Base-by-base conservation (phyloP, 768 basidiomycete species). In the Lentinula sp. region DNA sequence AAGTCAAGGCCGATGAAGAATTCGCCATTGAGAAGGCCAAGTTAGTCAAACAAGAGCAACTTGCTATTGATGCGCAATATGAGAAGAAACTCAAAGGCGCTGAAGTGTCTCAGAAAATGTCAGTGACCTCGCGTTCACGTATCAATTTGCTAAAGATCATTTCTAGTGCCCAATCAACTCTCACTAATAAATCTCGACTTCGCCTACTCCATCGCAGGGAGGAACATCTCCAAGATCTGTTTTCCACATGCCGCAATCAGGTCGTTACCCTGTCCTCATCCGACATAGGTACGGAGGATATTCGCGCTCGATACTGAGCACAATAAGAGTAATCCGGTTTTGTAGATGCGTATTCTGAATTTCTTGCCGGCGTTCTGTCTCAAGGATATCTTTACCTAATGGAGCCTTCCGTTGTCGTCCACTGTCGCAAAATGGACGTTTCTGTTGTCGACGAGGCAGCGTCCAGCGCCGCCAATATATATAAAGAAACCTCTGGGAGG, bases 21-120 rank as follows among this genome's bases (percentile, higher is more conserved):
- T 98, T 98, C 71, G 91, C 96, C 18, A 98, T 99, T 66, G 97
- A 99, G 74, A 99, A 99, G 85, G 96, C 95, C 54, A 97, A 93
- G 76, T 88, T 98, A 61, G 96, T 99, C 28, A 93, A 95, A 72
- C 93, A 95, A 72, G 96, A 99, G 74, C 88, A 94, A 62, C 87
- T 91, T 64, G 87, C 94, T 13, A 97, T 99, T 70, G 97, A 99
- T 70, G 87, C 90, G 6, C 87, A 89, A 65, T 94, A 87, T 70
- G 96, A 98, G 76, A 96, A 97, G 86, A 98, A 93, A 78, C 85
- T 85, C 69, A 99, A 99, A 75, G 91, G 90, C 61, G 89, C 86
- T 12, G 93, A 98, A 71, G 88, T 93, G 16, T 85, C 94, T 41
- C 93, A 95, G 81, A 98, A 97, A 82, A 98, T 99, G 96, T 96